Evolutionary conservation across 2,329 filamentous ascomycete species (phyloP).

Genomic region (Sarocladiaceae sp.): DNA sequence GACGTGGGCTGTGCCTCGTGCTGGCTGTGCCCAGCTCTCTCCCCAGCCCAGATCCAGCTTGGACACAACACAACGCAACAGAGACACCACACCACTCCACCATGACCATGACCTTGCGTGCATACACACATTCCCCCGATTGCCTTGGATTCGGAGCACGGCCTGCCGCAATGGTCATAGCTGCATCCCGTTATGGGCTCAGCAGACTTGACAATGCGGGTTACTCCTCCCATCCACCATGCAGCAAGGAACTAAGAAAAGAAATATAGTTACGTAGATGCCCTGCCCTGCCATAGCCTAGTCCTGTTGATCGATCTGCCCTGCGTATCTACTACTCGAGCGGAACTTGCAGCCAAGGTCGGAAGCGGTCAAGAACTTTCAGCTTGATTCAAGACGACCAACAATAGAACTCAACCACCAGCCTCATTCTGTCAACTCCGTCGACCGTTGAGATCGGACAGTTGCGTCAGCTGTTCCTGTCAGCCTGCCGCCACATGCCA

Average conservation of each 20-base stretch:
- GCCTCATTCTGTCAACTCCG: neutral
- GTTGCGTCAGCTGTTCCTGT: neutral
- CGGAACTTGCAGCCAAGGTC: neutral
- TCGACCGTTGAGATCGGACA: neutral
- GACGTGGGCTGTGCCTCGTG: constrained; percentile 3
- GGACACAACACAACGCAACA: neutral
- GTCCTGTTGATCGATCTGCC: neutral
- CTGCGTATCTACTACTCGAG: too few relatives aligned
- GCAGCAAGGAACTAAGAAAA: neutral
- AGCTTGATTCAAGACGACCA: too few relatives aligned
- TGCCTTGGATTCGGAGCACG: neutral
- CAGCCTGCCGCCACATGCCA: neutral
- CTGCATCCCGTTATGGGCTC: neutral
- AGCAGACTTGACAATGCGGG: too few relatives aligned
- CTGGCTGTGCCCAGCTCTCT: neutral
- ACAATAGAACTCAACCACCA: neutral
- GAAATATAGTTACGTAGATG: constrained; percentile 2
- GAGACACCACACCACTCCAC: neutral
- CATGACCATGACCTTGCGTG: too few relatives aligned
- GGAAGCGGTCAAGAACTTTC: neutral
- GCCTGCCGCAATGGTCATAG: constrained; percentile 6
- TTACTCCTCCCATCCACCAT: neutral
- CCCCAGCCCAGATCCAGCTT: neutral
- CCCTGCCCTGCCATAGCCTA: neutral
- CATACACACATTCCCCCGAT: too few relatives aligned